phyloP scores from a whole-genome alignment of 2,329 filamentous ascomycete species.

The Pseudogymnoascus sp. region DNA sequence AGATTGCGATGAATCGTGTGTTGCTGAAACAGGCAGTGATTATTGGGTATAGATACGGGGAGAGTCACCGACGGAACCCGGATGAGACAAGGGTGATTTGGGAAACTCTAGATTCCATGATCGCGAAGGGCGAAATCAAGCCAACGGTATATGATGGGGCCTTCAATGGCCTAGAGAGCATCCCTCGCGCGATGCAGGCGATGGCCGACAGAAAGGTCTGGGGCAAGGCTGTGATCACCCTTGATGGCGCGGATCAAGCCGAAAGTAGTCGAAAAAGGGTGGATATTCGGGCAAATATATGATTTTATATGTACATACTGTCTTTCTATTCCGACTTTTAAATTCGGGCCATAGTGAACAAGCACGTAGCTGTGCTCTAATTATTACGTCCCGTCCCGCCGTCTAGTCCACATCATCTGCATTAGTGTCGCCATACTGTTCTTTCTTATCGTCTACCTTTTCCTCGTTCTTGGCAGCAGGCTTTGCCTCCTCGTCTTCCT shows the following conservation, averaged over 20 bases:
- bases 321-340: background rate
- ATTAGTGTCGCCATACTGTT: slow-evolving; percentile 15
- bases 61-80: slow-evolving; percentile 43
- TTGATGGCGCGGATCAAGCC: slow-evolving; percentile 21
- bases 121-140: slow-evolving; percentile 39
- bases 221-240: slow-evolving; percentile 47
- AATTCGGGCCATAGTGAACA: background rate
- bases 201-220: slow-evolving; percentile 41
- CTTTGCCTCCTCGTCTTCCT: slow-evolving; percentile 13
- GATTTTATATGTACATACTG: slow-evolving; percentile 4
- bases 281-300: background rate
- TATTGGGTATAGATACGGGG: slow-evolving; percentile 49
- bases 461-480: slow-evolving; percentile 10
- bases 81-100: slow-evolving; percentile 40
- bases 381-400: background rate
- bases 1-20: slow-evolving; percentile 45
- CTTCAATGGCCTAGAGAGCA: slow-evolving; percentile 42
- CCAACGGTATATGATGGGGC: slow-evolving; percentile 40
- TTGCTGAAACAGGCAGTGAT: slow-evolving; percentile 44
- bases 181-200: slow-evolving; percentile 43
- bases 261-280: background rate
- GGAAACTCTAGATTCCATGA: slow-evolving; percentile 40
- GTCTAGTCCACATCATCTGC: slow-evolving; percentile 23
- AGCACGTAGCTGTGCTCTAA: background rate
- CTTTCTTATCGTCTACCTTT: slow-evolving; percentile 11